Evolutionary conservation across 345 rosid species (phyloP).

Genomic region (Lepidium aucheri): DNA sequence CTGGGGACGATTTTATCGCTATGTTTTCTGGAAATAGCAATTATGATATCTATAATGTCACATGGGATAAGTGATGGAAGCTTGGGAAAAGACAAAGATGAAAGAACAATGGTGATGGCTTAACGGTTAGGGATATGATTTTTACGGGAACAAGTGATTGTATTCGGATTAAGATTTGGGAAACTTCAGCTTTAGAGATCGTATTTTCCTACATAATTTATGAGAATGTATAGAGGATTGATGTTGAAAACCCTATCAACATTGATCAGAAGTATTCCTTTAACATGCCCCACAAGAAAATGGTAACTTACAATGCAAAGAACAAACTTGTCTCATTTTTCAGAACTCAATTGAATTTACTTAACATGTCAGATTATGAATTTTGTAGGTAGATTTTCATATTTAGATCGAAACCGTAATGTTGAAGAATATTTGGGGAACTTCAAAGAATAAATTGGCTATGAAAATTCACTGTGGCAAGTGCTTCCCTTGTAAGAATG

Average conservation of each 20-base stretch:
- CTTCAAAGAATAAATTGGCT: constrained; percentile 14
- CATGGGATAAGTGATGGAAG: constrained; percentile 50
- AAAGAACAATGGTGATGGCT: background rate
- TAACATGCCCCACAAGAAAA: background rate
- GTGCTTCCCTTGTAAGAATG: constrained; percentile 4
- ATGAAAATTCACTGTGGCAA: constrained; percentile 15
- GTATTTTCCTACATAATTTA: background rate
- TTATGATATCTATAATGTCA: constrained; percentile 30
- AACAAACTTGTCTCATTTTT: background rate
- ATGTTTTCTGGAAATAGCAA: constrained; percentile 39
- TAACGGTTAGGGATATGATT: background rate
- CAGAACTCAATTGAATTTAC: background rate
- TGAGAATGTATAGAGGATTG: constrained; percentile 6
- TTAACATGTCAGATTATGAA: background rate
- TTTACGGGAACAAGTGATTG: constrained; percentile 1
- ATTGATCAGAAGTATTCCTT: constrained; percentile 23
- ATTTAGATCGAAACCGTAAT: constrained; percentile 22
- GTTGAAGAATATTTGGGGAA: constrained; percentile 25
- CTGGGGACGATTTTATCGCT: constrained; percentile 62
- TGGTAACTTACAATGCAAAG: constrained; percentile 8
- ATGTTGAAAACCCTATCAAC: constrained; percentile 4
- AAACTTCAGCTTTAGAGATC: background rate
- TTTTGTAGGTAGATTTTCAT: constrained; percentile 16
- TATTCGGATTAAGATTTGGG: constrained; percentile 22
- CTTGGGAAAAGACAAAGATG: background rate